phyloP scores from a whole-genome alignment of 768 basidiomycete genomes.

The Sutorius australiensis region DNA sequence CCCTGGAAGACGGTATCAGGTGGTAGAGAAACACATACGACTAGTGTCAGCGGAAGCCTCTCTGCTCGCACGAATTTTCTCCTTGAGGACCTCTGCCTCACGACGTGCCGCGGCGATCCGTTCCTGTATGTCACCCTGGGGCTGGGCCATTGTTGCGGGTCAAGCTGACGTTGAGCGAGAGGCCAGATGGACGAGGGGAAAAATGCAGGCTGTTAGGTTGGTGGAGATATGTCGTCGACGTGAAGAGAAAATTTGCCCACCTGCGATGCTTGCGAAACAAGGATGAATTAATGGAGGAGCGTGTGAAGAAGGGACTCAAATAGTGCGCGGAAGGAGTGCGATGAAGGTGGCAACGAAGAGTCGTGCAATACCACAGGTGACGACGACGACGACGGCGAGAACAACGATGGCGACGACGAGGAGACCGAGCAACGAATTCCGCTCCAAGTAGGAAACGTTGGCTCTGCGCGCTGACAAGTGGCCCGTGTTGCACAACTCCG shows the following conservation, averaged over 20 bases:
- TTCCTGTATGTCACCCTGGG: constrained; percentile 82
- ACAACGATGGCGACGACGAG: constrained; percentile 6
- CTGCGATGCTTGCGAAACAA: constrained; percentile 29
- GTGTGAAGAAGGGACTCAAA: constrained; percentile 23
- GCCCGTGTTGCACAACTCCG: constrained; percentile 17
- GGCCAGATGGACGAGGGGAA: neutral
- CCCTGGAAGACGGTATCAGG: neutral
- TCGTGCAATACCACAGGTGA: constrained; percentile 10
- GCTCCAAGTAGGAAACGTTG: constrained; percentile 18
- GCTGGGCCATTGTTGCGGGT: constrained; percentile 60
- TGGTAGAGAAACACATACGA: constrained; percentile 52
- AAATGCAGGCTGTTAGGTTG: neutral
- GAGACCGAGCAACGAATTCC: constrained; percentile 12
- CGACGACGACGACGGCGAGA: constrained; percentile 3
- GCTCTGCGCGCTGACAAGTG: constrained; percentile 3
- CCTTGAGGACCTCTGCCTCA: constrained; percentile 95
- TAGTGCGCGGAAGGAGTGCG: constrained; percentile 11
- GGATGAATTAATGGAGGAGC: constrained; percentile 24
- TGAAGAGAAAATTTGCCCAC: constrained; percentile 28
- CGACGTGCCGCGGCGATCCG: constrained; percentile 93
- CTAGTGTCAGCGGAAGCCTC: constrained; percentile 98
- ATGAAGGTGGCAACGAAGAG: constrained; percentile 5
- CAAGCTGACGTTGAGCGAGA: constrained; percentile 2
- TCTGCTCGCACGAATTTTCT: constrained; percentile 95
- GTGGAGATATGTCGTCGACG: constrained; percentile 7